These are phyloP conservation scores for Voacanga thouarsii DNA, from an alignment of 257 asterid species.

Conservation along the genomic window DNA sequence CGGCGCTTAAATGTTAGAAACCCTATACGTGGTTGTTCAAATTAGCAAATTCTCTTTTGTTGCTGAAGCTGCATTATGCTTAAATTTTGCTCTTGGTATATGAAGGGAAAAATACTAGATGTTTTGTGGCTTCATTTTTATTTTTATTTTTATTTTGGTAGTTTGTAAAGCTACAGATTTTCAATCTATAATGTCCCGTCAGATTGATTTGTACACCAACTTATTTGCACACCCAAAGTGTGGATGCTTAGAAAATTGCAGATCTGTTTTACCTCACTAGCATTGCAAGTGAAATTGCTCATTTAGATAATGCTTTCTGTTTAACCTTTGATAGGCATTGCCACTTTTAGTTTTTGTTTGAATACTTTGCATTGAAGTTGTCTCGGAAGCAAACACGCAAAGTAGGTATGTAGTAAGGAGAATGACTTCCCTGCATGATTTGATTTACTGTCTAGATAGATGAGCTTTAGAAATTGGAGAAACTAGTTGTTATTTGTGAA, in stretches of 20 bases:
- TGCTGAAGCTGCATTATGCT: not conserved
- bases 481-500: not conserved
- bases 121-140: not conserved
- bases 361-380: not conserved
- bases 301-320: not conserved
- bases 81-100: not conserved
- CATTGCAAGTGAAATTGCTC: not conserved
- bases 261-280: not conserved
- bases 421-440: not conserved
- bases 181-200: not conserved
- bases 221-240: not conserved
- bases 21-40: not conserved
- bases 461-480: not conserved
- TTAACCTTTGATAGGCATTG: not conserved
- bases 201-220: not conserved
- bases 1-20: not conserved
- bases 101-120: not conserved
- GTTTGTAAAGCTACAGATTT: not conserved
- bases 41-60: not conserved
- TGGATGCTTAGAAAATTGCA: too few relatives aligned
- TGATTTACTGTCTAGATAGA: not conserved
- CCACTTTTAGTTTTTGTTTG: not conserved
- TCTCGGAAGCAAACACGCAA: too few relatives aligned
- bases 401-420: not conserved
- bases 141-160: too few relatives aligned